Evolutionary conservation across 139 green algal genomes (phyloP).

Genomic region (Chloropicon primus): DNA sequence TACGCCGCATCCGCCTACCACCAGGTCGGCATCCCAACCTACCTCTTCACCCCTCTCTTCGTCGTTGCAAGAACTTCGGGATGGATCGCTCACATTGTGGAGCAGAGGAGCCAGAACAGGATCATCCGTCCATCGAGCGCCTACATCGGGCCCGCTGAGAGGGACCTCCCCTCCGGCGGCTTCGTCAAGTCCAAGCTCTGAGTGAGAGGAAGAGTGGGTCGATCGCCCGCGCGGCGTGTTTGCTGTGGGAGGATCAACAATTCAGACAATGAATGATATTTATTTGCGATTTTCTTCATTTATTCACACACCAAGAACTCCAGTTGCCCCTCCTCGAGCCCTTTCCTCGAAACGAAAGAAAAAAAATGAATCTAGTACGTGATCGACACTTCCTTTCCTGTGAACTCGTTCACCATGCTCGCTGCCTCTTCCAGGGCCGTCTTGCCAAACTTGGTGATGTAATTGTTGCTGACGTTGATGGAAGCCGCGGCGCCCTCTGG

Average conservation of each 20-base stretch:
- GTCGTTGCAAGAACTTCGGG: neutral
- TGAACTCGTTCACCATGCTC: constrained; percentile 89
- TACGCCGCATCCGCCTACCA: constrained; percentile 6
- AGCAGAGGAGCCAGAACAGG: neutral
- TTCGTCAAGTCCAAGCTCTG: neutral
- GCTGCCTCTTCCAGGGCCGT: constrained; percentile 82
- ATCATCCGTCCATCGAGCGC: neutral
- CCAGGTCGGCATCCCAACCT: constrained; percentile 7
- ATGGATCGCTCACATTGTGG: constrained; percentile 1
- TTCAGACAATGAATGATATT: no score
- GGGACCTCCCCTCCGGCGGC: neutral
- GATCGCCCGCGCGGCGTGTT: no score
- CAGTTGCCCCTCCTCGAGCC: no score
- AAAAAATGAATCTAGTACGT: no score
- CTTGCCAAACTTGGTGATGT: constrained; percentile 86
- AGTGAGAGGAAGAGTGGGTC: no score
- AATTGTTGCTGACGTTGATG: constrained; percentile 83
- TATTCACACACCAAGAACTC: no score
- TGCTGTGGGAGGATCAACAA: no score
- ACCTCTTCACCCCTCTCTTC: constrained; percentile 10
- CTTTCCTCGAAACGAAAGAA: no score
- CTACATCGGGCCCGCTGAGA: neutral
- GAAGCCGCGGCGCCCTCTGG: constrained; percentile 54
- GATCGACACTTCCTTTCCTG: constrained; percentile 27
- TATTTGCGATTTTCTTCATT: no score